A percentile compares a stretch with the other conserved stretches of the same genome.
phyloP scores from a whole-genome alignment of 192 early-diverging fungal species.

The Umbelopsis sp. region DNA sequence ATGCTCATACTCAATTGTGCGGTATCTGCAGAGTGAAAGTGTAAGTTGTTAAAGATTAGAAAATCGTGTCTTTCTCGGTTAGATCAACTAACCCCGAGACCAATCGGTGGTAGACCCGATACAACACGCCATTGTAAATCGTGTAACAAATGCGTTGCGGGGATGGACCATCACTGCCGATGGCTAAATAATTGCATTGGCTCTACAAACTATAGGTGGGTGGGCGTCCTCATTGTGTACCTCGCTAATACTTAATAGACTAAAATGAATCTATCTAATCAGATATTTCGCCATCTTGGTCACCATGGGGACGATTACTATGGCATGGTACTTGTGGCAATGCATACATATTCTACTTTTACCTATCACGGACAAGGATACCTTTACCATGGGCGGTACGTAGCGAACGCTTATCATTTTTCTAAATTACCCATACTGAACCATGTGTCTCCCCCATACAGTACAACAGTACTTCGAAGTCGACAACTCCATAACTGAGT shows the following conservation, averaged over 20 bases:
- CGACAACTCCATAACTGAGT: background rate
- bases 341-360: constrained; percentile 13
- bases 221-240: constrained; percentile 3
- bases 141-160: constrained; percentile 45
- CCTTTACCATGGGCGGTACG: background rate
- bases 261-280: background rate
- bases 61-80: too few relatives aligned
- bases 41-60: constrained; percentile 17
- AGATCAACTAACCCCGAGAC: background rate
- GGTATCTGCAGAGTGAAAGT: constrained; percentile 45
- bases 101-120: constrained; percentile 24
- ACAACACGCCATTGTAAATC: constrained; percentile 42
- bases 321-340: constrained; percentile 33
- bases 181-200: constrained; percentile 45
- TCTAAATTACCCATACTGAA: background rate
- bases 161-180: constrained; percentile 46
- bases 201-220: constrained; percentile 40
- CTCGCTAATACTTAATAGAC: background rate
- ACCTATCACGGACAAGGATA: background rate
- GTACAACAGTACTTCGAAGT: constrained; percentile 5
- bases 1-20: constrained; percentile 34
- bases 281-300: constrained; percentile 35
- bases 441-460: background rate
- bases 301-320: constrained; percentile 3
- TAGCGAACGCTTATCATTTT: background rate